phyloP scores from a whole-genome alignment of 345 rosid genomes.

The Gossypium bickii region DNA sequence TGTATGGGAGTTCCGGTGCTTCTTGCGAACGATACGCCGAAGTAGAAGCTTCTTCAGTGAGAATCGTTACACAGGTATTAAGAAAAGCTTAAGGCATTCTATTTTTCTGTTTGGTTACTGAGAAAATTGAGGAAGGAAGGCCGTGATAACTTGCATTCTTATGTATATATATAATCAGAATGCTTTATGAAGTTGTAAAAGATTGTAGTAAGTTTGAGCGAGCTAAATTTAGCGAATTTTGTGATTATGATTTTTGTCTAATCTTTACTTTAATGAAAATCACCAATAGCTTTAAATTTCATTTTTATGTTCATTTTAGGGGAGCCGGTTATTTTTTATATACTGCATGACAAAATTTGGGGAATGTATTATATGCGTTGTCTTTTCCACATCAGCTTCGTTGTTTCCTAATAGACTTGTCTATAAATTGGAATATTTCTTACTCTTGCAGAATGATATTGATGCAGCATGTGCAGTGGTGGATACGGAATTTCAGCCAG shows the following conservation, averaged over 20 bases:
- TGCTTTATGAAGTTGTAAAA: neutral
- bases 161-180: neutral
- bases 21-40: constrained; percentile 73
- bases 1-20: constrained; percentile 59
- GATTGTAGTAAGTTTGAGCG: neutral
- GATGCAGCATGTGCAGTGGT: constrained; percentile 66
- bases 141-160: neutral
- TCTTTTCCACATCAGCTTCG: neutral
- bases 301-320: neutral
- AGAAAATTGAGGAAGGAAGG: constrained; percentile 1
- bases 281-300: constrained; percentile 1
- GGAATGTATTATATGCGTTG: neutral
- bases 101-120: neutral
- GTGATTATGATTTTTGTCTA: neutral
- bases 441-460: constrained; percentile 60
- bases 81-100: neutral
- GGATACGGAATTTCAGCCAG: constrained; percentile 76
- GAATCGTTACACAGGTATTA: constrained; percentile 83
- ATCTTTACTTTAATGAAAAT: neutral
- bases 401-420: neutral
- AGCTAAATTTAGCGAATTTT: neutral
- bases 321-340: neutral
- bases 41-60: constrained; percentile 73
- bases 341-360: neutral
- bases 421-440: neutral